phyloP scores from a whole-genome alignment of 768 basidiomycete species.

The Mycena chlorophos region DNA sequence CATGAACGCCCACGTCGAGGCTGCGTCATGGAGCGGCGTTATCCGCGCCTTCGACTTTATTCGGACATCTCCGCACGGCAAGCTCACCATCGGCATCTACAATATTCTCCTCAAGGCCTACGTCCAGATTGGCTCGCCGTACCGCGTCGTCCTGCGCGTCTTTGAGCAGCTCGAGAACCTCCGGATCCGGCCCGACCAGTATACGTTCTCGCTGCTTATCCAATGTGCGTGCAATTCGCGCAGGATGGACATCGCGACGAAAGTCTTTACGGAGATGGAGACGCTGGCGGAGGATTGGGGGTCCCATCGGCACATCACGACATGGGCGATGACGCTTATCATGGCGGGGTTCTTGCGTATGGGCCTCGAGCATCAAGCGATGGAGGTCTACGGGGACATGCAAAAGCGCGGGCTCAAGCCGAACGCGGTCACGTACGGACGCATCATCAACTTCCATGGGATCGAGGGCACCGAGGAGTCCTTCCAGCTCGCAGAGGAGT shows the following conservation, averaged over 20 bases:
- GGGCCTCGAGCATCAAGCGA: slow-evolving; percentile 55
- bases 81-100: slow-evolving; percentile 60
- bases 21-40: slow-evolving; percentile 77
- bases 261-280: slow-evolving; percentile 73
- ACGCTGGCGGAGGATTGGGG: slow-evolving; percentile 37
- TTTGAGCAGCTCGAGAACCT: slow-evolving; percentile 56
- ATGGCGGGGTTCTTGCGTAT: slow-evolving; percentile 69
- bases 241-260: slow-evolving; percentile 58
- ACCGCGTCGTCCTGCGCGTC: slow-evolving; percentile 56
- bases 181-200: slow-evolving; percentile 56
- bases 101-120: slow-evolving; percentile 85
- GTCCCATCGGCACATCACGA: slow-evolving; percentile 45
- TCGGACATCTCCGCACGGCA: slow-evolving; percentile 35
- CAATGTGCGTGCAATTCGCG: slow-evolving; percentile 80
- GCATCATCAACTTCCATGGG: slow-evolving; percentile 65
- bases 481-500: slow-evolving; percentile 62
- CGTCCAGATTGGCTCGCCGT: slow-evolving; percentile 78
- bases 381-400: slow-evolving; percentile 74
- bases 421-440: slow-evolving; percentile 63
- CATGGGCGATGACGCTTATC: slow-evolving; percentile 70
- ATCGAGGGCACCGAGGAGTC: slow-evolving; percentile 49
- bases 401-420: slow-evolving; percentile 60
- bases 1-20: slow-evolving; percentile 82
- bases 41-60: slow-evolving; percentile 70
- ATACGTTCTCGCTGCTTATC: slow-evolving; percentile 73